A percentile compares a stretch with the other conserved stretches of the same genome.
phyloP scores from a whole-genome alignment of 169 alveolate species.

The Eimeria sp. region DNA sequence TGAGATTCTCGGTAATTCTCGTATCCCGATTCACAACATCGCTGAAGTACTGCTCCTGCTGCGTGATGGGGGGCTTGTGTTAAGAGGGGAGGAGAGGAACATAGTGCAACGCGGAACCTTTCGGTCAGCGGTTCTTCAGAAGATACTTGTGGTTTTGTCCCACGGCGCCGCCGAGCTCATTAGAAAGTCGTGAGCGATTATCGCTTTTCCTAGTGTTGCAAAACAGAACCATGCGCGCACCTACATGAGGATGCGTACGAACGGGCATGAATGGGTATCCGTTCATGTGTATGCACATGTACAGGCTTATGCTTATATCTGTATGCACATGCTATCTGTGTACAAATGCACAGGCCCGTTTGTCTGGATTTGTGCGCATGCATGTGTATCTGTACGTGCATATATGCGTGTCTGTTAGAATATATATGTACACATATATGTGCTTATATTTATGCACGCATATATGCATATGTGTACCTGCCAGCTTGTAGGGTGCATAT shows the following conservation, averaged over 20 bases:
- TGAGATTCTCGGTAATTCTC: constrained; percentile 39
- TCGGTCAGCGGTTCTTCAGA: constrained; percentile 48
- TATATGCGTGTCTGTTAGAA: not conserved
- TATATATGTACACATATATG: too few species aligned
- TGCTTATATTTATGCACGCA: not conserved
- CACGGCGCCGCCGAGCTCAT: constrained; percentile 51
- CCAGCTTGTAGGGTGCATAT: not conserved
- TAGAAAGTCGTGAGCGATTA: constrained; percentile 14
- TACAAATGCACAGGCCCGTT: not conserved
- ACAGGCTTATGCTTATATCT: not conserved
- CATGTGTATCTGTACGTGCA: not conserved
- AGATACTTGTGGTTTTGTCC: constrained; percentile 31
- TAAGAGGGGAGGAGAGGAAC: constrained; percentile 39
- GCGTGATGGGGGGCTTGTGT: constrained; percentile 48
- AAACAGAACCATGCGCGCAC: not conserved
- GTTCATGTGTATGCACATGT: not conserved
- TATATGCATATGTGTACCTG: too few species aligned
- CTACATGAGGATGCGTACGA: not conserved
- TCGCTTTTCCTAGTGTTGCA: not conserved
- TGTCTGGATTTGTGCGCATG: not conserved
- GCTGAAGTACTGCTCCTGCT: constrained; percentile 48
- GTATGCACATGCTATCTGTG: not conserved
- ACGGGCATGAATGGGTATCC: not conserved
- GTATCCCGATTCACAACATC: constrained; percentile 38
- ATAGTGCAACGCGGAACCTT: constrained; percentile 37